Base-by-base conservation (phyloP, 148 eudicot species). In the Rhododendron ovatum region DNA sequence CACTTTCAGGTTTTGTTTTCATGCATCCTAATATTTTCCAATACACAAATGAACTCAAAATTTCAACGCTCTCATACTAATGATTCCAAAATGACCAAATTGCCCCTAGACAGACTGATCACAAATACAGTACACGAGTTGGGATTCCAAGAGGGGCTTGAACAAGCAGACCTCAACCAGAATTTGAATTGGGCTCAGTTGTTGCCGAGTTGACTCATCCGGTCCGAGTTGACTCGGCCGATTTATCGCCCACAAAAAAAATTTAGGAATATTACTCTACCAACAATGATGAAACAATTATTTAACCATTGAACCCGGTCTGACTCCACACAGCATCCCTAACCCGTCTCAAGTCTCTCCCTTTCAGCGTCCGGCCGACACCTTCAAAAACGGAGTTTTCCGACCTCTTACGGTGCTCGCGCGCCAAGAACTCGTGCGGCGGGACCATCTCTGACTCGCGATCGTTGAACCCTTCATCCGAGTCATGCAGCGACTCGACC, bases 261-360 rank as follows among this genome's bases (percentile, higher is more conserved):
- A 5, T 20, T 65, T 8, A 39, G 61, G 28, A 76, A 86, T 28
- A 69, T 8, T 48, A 43, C 24, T 33, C 45, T 41, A 37, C 37
- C 55, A 22, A 57, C 24, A 80, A 15, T 20, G 81, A 55, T 24
- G 15, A 41, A 24, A 22, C 51, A 45, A 45, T 10, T 45, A 24
- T 61, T 94, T 87, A 97, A 50, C 99, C 99, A 83, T 94, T 93
- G 80, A 95, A 96, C 45, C 99, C 99, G 86, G 99, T 96, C 80
- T 93, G 99, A 57, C 96, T 96, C 99, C 99, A 96, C 37, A 96
- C 96, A 0, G 96, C 96, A 39, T 96, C 99, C 20, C 99, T 88
- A 80, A 96, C 95, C 65, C 99, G 96, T 78, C 96, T 95, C 98
- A 96, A 37, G 84, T 96, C 98, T 65, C 99, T 90, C 17, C 99